Conservation (phyloP, 495 filamentous ascomycete genomes). For the Parathielavia appendiculata region DNA sequence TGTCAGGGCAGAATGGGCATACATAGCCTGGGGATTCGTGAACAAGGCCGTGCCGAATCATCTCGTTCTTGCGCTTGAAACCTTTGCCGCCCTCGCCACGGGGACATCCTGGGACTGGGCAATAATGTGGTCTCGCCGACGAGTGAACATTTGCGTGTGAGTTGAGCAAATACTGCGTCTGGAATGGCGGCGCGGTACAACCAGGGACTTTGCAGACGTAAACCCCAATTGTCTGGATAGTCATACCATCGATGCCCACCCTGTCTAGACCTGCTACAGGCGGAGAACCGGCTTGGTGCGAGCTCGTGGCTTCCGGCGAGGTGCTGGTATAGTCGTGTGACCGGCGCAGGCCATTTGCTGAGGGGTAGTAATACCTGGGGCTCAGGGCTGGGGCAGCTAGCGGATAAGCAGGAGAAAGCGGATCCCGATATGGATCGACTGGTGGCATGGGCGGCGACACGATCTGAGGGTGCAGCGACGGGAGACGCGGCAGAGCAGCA, state of each 20-base stretch:
- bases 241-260: constrained; percentile 49
- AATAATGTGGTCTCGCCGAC: constrained; percentile 84
- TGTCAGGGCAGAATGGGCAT: constrained; percentile 92
- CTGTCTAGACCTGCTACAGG: constrained; percentile 41
- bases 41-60: constrained; percentile 95
- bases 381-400: constrained; percentile 9
- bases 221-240: constrained; percentile 21
- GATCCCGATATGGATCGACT: constrained; percentile 25
- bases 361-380: constrained; percentile 17
- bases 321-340: constrained; percentile 23
- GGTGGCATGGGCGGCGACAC: constrained; percentile 37
- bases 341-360: constrained; percentile 18
- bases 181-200: constrained; percentile 81
- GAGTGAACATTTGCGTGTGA: constrained; percentile 99
- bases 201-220: constrained; percentile 40
- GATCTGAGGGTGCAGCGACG: constrained; percentile 24
- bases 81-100: constrained; percentile 82
- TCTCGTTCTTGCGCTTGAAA: constrained; percentile 98
- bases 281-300: constrained; percentile 34
- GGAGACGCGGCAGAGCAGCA: constrained; percentile 18
- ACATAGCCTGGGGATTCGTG: constrained; percentile 95
- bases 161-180: constrained; percentile 75
- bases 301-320: constrained; percentile 31
- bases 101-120: constrained; percentile 72
- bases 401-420: constrained; percentile 23